Conservation (phyloP, 2,329 filamentous ascomycete genomes). For the Pyrenophora graminea region DNA sequence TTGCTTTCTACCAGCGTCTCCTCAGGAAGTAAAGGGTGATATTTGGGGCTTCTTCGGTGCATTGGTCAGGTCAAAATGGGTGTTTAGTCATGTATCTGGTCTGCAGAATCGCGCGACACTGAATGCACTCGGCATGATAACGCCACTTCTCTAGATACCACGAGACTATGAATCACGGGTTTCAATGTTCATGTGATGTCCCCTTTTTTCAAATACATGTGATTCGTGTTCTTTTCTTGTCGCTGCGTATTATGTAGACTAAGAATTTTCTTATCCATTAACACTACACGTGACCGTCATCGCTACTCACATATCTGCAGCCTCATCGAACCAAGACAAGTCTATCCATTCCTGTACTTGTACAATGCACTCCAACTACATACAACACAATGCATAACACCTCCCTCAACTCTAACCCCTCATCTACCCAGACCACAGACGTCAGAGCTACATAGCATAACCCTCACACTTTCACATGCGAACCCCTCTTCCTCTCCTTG, state of each 20-base stretch:
- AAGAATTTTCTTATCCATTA: no score
- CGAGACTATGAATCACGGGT: slow-evolving; percentile 45
- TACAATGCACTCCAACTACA: no score
- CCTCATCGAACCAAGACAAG: no score
- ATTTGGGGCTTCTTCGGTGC: slow-evolving; percentile 47
- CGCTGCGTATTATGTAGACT: no score
- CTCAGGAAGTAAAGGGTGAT: slow-evolving; percentile 83
- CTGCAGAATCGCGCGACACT: slow-evolving; percentile 44
- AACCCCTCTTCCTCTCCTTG: background rate
- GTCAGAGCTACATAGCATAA: no score
- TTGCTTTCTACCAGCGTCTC: slow-evolving; percentile 99
- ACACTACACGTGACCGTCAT: no score
- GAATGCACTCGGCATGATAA: slow-evolving; percentile 45
- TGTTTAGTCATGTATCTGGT: slow-evolving; percentile 49
- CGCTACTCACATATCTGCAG: no score
- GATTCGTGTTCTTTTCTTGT: background rate
- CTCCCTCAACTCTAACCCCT: no score
- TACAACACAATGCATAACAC: no score
- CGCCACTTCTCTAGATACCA: slow-evolving; percentile 48
- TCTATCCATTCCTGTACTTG: no score
- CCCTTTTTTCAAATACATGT: background rate
- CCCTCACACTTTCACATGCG: background rate
- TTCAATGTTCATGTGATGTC: slow-evolving; percentile 34
- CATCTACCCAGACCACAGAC: no score
- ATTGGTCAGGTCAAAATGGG: slow-evolving; percentile 49